Conservation (phyloP, 768 basidiomycete species). For the Tremella yokohamensis region DNA sequence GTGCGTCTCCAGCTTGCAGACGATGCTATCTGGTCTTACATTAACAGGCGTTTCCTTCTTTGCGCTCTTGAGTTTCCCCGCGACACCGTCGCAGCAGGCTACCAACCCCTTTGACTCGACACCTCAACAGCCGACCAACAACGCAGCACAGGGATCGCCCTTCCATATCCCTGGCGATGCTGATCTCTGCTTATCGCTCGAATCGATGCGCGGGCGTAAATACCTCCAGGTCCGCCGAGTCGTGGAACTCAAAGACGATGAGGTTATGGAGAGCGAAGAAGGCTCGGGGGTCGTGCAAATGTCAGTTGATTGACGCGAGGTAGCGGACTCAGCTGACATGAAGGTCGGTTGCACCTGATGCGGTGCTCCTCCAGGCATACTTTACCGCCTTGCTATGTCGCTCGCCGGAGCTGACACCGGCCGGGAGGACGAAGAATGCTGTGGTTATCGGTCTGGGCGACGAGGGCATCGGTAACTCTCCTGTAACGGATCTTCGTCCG, state of each 20-base stretch:
- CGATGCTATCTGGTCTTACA: too few relatives aligned
- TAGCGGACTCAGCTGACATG: slow-evolving; percentile 2
- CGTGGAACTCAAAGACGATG: slow-evolving; percentile 34
- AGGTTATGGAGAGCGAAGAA: slow-evolving; percentile 27
- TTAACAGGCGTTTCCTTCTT: slow-evolving; percentile 47
- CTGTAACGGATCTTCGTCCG: too few relatives aligned
- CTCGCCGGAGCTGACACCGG: slow-evolving; percentile 12
- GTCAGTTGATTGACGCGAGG: slow-evolving; percentile 24
- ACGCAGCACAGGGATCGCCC: slow-evolving; percentile 19
- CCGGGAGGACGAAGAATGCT: slow-evolving; percentile 39
- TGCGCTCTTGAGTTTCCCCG: slow-evolving; percentile 31
- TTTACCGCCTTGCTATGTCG: slow-evolving; percentile 39
- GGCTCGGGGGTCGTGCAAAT: slow-evolving; percentile 41
- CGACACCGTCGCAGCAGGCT: slow-evolving; percentile 26
- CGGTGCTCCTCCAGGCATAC: slow-evolving; percentile 35
- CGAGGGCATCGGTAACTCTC: slow-evolving; percentile 37
- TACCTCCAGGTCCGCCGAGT: slow-evolving; percentile 41
- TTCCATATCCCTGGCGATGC: slow-evolving; percentile 28
- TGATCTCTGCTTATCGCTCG: slow-evolving; percentile 48
- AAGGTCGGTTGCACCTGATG: slow-evolving; percentile 31
- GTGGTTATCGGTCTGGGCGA: slow-evolving; percentile 46
- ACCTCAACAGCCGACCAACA: slow-evolving; percentile 10
- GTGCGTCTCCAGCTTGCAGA: slow-evolving; percentile 18
- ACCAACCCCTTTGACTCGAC: slow-evolving; percentile 42
- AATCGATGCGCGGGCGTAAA: slow-evolving; percentile 47